phyloP scores from a whole-genome alignment of 1,284 basidiomycete genomes.

The Rhodotorula sp. region DNA sequence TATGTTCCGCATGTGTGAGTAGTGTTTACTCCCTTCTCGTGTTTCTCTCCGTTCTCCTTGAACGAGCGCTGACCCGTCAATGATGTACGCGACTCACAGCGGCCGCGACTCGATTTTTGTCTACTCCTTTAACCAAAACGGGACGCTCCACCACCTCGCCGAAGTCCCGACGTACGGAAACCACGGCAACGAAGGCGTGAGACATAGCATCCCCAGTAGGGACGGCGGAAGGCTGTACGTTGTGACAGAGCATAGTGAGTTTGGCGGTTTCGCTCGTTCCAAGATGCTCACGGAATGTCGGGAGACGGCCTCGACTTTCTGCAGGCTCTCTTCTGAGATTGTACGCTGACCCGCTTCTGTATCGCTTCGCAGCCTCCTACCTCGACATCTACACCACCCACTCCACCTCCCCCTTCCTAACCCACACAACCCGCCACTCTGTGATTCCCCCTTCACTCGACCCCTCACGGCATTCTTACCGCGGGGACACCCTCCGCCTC shows the following conservation, averaged over 20 bases:
- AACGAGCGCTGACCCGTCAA: not conserved
- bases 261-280: not conserved
- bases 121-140: constrained; percentile 42
- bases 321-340: no score
- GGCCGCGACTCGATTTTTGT: constrained; percentile 52
- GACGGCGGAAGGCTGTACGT: constrained; percentile 50
- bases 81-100: constrained; percentile 32
- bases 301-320: not conserved
- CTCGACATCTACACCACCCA: constrained; percentile 44
- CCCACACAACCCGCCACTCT: constrained; percentile 38
- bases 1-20: constrained; percentile 49
- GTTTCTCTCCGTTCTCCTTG: not conserved
- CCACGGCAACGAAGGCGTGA: constrained; percentile 48
- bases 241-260: constrained; percentile 44
- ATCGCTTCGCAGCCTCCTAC: constrained; percentile 36
- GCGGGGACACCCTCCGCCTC: constrained; percentile 52
- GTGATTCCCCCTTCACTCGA: constrained; percentile 38
- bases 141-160: constrained; percentile 32
- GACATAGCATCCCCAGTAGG: constrained; percentile 50
- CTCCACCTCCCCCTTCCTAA: constrained; percentile 23
- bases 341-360: not conserved
- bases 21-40: not conserved
- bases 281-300: not conserved
- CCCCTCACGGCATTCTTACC: constrained; percentile 34
- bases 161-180: constrained; percentile 45